phyloP scores from a whole-genome alignment of 768 basidiomycete genomes.

The Amanita fuliginea region DNA sequence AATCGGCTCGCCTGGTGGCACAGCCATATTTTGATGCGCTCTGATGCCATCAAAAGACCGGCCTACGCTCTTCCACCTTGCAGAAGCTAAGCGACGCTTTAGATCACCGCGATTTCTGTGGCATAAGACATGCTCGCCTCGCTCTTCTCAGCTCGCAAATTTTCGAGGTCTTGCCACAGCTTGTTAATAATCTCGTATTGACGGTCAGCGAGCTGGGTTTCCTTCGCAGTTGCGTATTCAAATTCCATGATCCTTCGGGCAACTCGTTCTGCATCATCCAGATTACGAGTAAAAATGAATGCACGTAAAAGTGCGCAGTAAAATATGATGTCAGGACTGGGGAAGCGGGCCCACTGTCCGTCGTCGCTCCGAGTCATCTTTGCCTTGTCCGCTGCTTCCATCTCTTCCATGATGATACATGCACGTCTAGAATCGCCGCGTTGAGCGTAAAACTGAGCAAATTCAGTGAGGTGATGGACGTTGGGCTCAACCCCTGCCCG shows the following conservation, averaged over 20 bases:
- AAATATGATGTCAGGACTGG: constrained; percentile 12
- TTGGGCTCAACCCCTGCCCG: constrained; percentile 31
- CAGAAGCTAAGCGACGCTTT: background rate
- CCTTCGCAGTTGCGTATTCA: constrained; percentile 3
- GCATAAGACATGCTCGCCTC: background rate
- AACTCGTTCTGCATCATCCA: constrained; percentile 10
- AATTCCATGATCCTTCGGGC: constrained; percentile 1
- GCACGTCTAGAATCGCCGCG: constrained; percentile 23
- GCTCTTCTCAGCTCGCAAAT: background rate
- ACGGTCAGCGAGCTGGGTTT: background rate
- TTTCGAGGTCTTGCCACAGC: background rate
- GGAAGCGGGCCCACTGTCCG: background rate
- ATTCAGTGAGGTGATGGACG: constrained; percentile 36
- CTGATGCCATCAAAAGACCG: too few relatives aligned
- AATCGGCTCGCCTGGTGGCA: too few relatives aligned
- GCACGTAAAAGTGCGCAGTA: constrained; percentile 15
- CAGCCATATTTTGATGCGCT: too few relatives aligned
- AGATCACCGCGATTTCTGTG: background rate
- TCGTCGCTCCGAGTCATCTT: background rate
- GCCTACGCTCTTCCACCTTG: background rate
- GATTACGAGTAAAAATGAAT: constrained; percentile 10
- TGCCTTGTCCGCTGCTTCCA: constrained; percentile 19
- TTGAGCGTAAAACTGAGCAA: constrained; percentile 35
- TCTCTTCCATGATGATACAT: constrained; percentile 27
- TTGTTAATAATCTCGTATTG: background rate